Conservation (phyloP, 2,329 filamentous ascomycete genomes). For the Penicillium sp. region DNA sequence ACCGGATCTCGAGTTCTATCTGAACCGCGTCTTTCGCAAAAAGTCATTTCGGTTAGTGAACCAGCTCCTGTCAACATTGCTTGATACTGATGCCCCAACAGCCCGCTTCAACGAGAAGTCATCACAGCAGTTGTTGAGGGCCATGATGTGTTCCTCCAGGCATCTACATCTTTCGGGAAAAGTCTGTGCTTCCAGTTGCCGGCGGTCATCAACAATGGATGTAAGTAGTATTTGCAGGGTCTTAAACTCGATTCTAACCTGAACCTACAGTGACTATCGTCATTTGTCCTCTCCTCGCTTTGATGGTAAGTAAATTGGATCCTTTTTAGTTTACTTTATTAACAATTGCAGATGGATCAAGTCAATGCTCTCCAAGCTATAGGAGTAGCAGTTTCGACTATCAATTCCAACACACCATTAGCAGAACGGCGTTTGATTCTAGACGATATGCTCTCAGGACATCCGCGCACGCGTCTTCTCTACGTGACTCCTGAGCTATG, state of each 20-base stretch:
- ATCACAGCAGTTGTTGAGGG: conserved; percentile 77
- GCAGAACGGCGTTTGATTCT: conserved; percentile 68
- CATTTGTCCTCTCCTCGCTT: conserved; percentile 79
- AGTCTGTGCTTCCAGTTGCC: conserved; percentile 91
- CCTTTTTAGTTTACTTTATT: neutral
- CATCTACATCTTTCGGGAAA: conserved; percentile 74
- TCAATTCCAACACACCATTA: conserved; percentile 77
- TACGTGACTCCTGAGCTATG: conserved; percentile 95
- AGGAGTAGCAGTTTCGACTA: conserved; percentile 76
- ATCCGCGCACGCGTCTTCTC: conserved; percentile 77
- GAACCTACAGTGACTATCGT: conserved; percentile 73
- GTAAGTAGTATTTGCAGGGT: conserved; percentile 52
- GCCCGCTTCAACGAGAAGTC: conserved; percentile 83
- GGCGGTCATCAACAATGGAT: conserved; percentile 81
- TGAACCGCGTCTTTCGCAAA: conserved; percentile 73
- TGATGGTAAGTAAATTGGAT: conserved; percentile 65
- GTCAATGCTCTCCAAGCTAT: conserved; percentile 74
- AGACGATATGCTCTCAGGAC: conserved; percentile 80
- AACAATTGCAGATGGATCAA: conserved; percentile 72
- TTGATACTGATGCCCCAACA: conserved; percentile 33
- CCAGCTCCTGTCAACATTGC: neutral
- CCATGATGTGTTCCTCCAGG: conserved; percentile 90
- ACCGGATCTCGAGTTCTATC: conserved; percentile 70
- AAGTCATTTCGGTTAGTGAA: conserved; percentile 63
- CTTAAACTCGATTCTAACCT: conserved; percentile 10